Conservation (phyloP, 495 filamentous ascomycete genomes). For the Emericellopsis terricola region DNA sequence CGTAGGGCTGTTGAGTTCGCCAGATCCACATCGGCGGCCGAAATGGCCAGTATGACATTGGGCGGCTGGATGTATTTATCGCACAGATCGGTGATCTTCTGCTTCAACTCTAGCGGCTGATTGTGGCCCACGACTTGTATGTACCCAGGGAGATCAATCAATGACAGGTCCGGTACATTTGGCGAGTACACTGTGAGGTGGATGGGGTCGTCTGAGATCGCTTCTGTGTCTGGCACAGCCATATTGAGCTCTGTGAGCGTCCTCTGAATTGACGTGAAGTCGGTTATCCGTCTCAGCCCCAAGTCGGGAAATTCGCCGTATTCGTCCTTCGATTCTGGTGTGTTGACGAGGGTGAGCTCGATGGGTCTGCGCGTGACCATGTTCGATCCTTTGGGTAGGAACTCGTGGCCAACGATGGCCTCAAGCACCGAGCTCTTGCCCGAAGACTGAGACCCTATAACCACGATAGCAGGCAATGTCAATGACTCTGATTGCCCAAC, state of each 20-base stretch:
- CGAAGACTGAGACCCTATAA: constrained; percentile 95
- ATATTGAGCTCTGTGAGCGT: constrained; percentile 91
- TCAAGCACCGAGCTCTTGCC: constrained; percentile 97
- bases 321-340: constrained; percentile 72
- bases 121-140: constrained; percentile 87
- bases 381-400: constrained; percentile 90
- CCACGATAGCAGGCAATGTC: constrained; percentile 86
- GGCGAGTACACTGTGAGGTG: constrained; percentile 90
- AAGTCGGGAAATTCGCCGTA: constrained; percentile 95
- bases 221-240: constrained; percentile 74
- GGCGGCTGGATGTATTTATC: constrained; percentile 96
- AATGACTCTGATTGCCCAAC: constrained; percentile 81
- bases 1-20: constrained; percentile 90
- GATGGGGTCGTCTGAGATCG: constrained; percentile 92
- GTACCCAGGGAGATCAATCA: constrained; percentile 94
- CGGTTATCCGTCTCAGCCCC: constrained; percentile 75
- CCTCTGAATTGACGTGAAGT: constrained; percentile 82
- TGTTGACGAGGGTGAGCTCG: constrained; percentile 92
- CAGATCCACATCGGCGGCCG: constrained; percentile 89
- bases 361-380: constrained; percentile 97
- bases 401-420: constrained; percentile 95
- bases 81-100: constrained; percentile 90
- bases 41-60: constrained; percentile 94
- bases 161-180: constrained; percentile 83
- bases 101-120: constrained; percentile 80